Evolutionary conservation across 1,284 basidiomycete species (phyloP).

Genomic region (Tetrapyrgos nigripes): DNA sequence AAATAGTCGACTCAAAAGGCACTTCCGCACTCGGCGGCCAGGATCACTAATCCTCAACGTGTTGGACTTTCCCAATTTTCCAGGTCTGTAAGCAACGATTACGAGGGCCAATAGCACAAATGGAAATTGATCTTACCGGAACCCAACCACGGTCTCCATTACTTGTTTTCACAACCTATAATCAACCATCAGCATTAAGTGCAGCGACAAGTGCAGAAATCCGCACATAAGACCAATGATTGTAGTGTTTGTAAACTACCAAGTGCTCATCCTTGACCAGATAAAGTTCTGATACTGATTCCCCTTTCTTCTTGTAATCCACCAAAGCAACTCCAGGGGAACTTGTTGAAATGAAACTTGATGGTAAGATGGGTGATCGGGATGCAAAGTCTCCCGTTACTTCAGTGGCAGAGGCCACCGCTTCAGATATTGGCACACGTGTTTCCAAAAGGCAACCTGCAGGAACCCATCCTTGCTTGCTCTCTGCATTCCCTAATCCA

Average conservation of each 20-base stretch:
- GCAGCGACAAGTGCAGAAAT: slow-evolving; percentile 4
- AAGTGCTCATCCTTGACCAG: slow-evolving; percentile 86
- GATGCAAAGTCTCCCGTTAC: slow-evolving; percentile 46
- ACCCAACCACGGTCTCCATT: slow-evolving; percentile 93
- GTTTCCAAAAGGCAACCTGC: slow-evolving; percentile 96
- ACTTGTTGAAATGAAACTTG: slow-evolving; percentile 90
- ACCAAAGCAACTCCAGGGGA: slow-evolving; percentile 94
- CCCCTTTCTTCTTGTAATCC: slow-evolving; percentile 92
- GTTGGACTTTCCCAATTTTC: too few relatives aligned
- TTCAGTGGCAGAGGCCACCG: slow-evolving; percentile 78
- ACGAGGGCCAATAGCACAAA: too few relatives aligned
- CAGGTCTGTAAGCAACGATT: too few relatives aligned
- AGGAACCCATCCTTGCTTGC: slow-evolving; percentile 88
- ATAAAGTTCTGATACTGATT: slow-evolving; percentile 87
- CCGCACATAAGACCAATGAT: slow-evolving; percentile 92
- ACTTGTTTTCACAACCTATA: slow-evolving; percentile 87
- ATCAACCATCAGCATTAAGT: slow-evolving; percentile 14
- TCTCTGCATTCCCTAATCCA: slow-evolving; percentile 81
- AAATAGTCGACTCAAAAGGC: too few relatives aligned
- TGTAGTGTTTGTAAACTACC: slow-evolving; percentile 96
- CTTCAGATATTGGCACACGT: slow-evolving; percentile 78
- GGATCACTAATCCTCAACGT: too few relatives aligned
- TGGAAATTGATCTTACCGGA: slow-evolving; percentile 73
- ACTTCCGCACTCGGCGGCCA: too few relatives aligned
- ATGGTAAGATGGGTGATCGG: slow-evolving; percentile 76